Evolutionary conservation across 495 filamentous ascomycete genomes (phyloP).

Genomic region (Lasiosphaeria ovina): DNA sequence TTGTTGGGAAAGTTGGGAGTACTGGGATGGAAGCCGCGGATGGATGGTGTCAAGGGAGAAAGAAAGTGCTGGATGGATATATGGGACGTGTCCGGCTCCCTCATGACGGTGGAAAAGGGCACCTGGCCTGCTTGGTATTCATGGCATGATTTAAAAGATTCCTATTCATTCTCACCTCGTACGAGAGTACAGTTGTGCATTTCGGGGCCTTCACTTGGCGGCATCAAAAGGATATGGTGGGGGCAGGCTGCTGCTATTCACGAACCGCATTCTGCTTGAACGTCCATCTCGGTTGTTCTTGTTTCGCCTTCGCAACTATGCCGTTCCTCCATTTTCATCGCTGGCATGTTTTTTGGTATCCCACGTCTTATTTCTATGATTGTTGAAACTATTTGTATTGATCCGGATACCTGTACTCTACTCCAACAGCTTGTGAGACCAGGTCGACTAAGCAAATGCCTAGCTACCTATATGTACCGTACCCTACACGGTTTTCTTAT

Average conservation of each 20-base stretch:
- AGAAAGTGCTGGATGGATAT: slow-evolving; percentile 22
- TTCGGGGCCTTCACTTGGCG: slow-evolving; percentile 7
- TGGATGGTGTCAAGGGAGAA: slow-evolving; percentile 14
- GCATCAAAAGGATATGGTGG: slow-evolving; percentile 3
- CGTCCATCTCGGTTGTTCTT: neutral
- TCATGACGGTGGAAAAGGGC: slow-evolving; percentile 22
- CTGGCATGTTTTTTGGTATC: too few relatives aligned
- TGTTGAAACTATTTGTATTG: too few relatives aligned
- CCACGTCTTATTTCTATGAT: too few relatives aligned
- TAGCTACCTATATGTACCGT: too few relatives aligned
- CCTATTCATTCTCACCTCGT: slow-evolving; percentile 16
- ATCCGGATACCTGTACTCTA: too few relatives aligned
- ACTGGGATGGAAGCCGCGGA: neutral
- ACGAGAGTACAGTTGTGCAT: slow-evolving; percentile 6
- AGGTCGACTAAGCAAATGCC: too few relatives aligned
- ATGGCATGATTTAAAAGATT: slow-evolving; percentile 26
- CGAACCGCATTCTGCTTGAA: neutral
- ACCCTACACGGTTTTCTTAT: too few relatives aligned
- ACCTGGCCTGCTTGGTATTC: slow-evolving; percentile 19
- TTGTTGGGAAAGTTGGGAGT: slow-evolving; percentile 4
- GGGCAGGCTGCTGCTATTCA: slow-evolving; percentile 1
- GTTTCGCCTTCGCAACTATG: too few relatives aligned
- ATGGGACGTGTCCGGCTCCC: slow-evolving; percentile 18
- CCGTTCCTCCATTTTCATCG: too few relatives aligned
- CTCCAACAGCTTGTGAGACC: too few relatives aligned